Evolutionary conservation across 192 early-diverging fungal genomes (phyloP).

Genomic region (Martensiomyces pterosporus): DNA sequence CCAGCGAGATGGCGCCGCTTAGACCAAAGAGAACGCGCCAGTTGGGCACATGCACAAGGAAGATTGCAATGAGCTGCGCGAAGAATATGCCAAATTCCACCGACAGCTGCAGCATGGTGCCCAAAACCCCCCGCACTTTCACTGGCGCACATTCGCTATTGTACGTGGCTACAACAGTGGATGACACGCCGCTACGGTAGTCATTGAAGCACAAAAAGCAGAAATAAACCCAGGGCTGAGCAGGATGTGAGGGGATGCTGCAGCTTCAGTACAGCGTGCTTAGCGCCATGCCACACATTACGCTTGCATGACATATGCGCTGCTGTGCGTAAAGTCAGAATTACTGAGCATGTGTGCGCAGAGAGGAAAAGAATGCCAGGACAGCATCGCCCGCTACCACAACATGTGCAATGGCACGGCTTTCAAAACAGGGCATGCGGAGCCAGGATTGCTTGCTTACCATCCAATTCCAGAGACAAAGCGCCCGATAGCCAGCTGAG

Average conservation of each 20-base stretch:
- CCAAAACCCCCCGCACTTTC: conserved; percentile 60
- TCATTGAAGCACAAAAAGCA: not conserved
- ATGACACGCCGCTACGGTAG: conserved; percentile 57
- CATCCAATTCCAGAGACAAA: conserved; percentile 65
- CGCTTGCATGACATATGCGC: no score
- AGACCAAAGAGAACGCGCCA: conserved; percentile 72
- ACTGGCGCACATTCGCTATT: conserved; percentile 73
- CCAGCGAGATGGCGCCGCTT: conserved; percentile 54
- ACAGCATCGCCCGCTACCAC: not conserved
- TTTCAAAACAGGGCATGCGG: not conserved
- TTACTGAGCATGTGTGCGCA: not conserved
- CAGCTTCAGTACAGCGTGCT: no score
- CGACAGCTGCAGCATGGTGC: conserved; percentile 66
- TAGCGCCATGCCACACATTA: no score
- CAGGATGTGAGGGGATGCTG: no score
- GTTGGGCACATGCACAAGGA: conserved; percentile 49
- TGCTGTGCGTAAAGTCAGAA: no score
- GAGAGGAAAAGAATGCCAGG: not conserved
- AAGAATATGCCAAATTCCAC: conserved; percentile 75
- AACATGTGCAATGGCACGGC: not conserved
- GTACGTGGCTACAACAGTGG: conserved; percentile 62
- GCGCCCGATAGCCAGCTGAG: conserved; percentile 66
- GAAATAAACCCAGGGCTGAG: not conserved
- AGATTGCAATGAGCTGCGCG: conserved; percentile 57
- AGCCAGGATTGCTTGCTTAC: conserved; percentile 8